phyloP scores from a whole-genome alignment of 495 filamentous ascomycete species.

The Hyaloscypha variabilis region DNA sequence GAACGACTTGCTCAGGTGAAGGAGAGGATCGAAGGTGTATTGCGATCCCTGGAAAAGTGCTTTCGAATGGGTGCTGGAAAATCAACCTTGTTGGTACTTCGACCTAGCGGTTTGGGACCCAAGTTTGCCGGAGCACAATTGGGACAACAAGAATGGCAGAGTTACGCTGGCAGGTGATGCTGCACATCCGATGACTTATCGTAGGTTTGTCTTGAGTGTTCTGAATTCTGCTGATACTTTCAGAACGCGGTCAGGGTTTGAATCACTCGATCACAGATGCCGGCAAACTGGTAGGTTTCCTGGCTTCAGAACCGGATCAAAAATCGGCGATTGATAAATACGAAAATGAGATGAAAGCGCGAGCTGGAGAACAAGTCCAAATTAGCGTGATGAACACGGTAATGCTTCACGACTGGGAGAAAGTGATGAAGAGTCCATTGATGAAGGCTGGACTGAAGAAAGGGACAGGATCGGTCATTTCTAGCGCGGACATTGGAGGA shows the following conservation, averaged over 20 bases:
- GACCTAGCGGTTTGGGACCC: slow-evolving; percentile 43
- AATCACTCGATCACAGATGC: slow-evolving; percentile 53
- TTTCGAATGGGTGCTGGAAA: slow-evolving; percentile 46
- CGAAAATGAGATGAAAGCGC: slow-evolving; percentile 50
- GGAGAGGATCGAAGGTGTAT: slow-evolving; percentile 35
- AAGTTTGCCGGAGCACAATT: slow-evolving; percentile 38
- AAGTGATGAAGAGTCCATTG: slow-evolving; percentile 37
- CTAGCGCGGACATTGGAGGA: no score
- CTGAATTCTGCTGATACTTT: not conserved
- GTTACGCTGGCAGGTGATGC: slow-evolving; percentile 62
- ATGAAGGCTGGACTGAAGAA: slow-evolving; percentile 29
- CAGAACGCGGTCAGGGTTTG: slow-evolving; percentile 56
- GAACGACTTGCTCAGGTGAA: slow-evolving; percentile 44
- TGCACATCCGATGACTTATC: slow-evolving; percentile 63
- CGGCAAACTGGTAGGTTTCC: slow-evolving; percentile 39
- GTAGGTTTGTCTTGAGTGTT: slow-evolving; percentile 38
- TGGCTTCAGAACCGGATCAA: slow-evolving; percentile 31
- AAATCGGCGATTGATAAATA: slow-evolving; percentile 39
- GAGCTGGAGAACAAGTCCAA: slow-evolving; percentile 49
- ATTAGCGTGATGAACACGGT: slow-evolving; percentile 41
- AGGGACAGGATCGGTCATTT: not conserved
- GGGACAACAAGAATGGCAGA: slow-evolving; percentile 49
- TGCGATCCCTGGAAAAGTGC: slow-evolving; percentile 45
- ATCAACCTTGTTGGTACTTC: slow-evolving; percentile 41
- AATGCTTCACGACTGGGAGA: slow-evolving; percentile 49